A percentile compares a stretch with the other conserved stretches of the same genome.
Evolutionary conservation across 768 basidiomycete genomes (phyloP).

Genomic region (Austroboletus eburneus): DNA sequence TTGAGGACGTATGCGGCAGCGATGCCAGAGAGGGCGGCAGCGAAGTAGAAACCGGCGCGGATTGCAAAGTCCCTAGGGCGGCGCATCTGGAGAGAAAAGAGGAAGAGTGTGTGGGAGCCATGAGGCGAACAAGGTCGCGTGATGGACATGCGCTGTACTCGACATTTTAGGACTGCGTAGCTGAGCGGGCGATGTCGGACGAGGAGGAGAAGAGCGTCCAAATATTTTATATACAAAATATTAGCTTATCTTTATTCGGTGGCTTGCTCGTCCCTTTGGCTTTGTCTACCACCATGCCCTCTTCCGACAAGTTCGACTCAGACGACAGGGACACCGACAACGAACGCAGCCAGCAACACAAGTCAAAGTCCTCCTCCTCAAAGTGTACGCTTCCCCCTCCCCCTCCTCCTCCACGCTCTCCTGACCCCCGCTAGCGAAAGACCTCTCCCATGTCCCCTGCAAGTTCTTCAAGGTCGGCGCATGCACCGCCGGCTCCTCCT

Average conservation of each 20-base stretch:
- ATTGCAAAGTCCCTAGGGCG: slow-evolving; percentile 8
- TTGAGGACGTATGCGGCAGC: slow-evolving; percentile 18
- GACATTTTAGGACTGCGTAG: too few relatives aligned
- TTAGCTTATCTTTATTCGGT: slow-evolving; percentile 1
- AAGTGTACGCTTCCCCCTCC: slow-evolving; percentile 24
- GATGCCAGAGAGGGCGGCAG: slow-evolving; percentile 14
- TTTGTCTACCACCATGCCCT: slow-evolving; percentile 10
- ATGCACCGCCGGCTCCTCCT: slow-evolving; percentile 90
- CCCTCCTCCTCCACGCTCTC: not conserved
- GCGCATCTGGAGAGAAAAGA: slow-evolving; percentile 5
- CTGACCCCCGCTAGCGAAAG: slow-evolving; percentile 53
- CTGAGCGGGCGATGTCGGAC: not conserved
- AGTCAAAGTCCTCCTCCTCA: slow-evolving; percentile 27
- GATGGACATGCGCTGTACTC: not conserved
- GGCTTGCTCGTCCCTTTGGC: not conserved
- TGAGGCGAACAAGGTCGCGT: not conserved
- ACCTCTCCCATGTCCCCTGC: slow-evolving; percentile 94
- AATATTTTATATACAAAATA: not conserved
- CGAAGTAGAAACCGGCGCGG: slow-evolving; percentile 8
- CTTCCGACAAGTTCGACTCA: slow-evolving; percentile 20
- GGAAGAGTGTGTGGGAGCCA: not conserved
- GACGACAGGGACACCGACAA: slow-evolving; percentile 23
- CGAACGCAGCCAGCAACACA: slow-evolving; percentile 14
- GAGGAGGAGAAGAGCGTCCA: not conserved
- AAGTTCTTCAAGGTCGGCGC: slow-evolving; percentile 95